Evolutionary conservation across 257 asterid genomes (phyloP).

Genomic region (Ehretia macrophylla): DNA sequence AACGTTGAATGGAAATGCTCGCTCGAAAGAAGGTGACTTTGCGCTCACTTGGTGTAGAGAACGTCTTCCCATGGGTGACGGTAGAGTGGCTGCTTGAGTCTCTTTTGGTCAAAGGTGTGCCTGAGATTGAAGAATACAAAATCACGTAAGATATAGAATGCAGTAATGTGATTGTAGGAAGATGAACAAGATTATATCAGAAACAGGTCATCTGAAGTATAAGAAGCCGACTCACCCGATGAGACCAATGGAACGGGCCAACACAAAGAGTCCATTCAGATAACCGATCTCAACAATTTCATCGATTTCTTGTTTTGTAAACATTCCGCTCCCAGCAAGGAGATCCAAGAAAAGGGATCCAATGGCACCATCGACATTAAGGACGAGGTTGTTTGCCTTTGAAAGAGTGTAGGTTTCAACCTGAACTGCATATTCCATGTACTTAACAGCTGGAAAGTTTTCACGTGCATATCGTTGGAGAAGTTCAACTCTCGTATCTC

Average conservation of each 20-base stretch:
- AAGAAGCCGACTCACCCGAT: constrained; percentile 67
- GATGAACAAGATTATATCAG: not conserved
- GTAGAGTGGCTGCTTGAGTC: constrained; percentile 95
- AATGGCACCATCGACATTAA: constrained; percentile 90
- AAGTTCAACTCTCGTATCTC: constrained; percentile 83
- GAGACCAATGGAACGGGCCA: constrained; percentile 98
- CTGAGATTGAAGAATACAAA: constrained; percentile 30
- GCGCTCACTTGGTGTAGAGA: constrained; percentile 86
- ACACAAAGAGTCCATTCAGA: constrained; percentile 78
- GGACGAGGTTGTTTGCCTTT: constrained; percentile 78
- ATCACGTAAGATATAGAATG: not conserved
- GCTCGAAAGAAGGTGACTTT: not conserved
- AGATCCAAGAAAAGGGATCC: constrained; percentile 89
- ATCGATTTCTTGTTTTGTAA: constrained; percentile 79
- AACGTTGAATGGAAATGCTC: not conserved
- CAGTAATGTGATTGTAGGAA: not conserved
- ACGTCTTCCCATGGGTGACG: constrained; percentile 99
- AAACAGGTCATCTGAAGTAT: not conserved
- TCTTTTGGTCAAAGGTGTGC: constrained; percentile 98
- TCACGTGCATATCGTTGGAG: constrained; percentile 66
- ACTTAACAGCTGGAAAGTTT: constrained; percentile 76
- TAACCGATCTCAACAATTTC: constrained; percentile 81
- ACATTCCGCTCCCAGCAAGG: constrained; percentile 94
- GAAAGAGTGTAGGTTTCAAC: constrained; percentile 79
- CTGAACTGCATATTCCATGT: constrained; percentile 87